phyloP scores from a whole-genome alignment of 768 basidiomycete genomes.

The Butyriboletus loyo region DNA sequence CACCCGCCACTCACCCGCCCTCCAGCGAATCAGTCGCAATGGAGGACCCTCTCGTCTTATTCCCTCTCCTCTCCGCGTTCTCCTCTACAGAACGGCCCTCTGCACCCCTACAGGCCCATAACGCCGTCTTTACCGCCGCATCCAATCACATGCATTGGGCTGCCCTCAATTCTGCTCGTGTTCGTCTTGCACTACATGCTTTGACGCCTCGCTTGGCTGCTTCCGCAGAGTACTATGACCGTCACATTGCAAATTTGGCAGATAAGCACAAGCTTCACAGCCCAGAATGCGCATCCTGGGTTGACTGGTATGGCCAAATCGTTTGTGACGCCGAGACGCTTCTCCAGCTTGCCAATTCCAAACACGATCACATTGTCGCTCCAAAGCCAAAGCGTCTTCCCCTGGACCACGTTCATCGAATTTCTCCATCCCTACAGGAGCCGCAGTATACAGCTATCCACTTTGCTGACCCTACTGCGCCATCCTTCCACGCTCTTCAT shows the following conservation, averaged over 20 bases:
- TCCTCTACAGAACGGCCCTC: slow-evolving; percentile 44
- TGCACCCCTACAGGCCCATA: slow-evolving; percentile 51
- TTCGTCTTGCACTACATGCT: slow-evolving; percentile 74
- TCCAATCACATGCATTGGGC: slow-evolving; percentile 45
- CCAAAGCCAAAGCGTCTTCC: slow-evolving; percentile 46
- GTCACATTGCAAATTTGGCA: slow-evolving; percentile 28
- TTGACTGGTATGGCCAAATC: slow-evolving; percentile 77
- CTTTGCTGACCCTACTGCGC: slow-evolving; percentile 65
- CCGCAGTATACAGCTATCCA: slow-evolving; percentile 70
- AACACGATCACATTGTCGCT: slow-evolving; percentile 36
- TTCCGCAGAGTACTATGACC: slow-evolving; percentile 69
- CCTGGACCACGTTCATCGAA: slow-evolving; percentile 75
- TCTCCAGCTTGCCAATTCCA: slow-evolving; percentile 47
- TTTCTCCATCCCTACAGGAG: slow-evolving; percentile 41
- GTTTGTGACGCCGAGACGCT: slow-evolving; percentile 67
- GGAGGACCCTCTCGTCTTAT: slow-evolving; percentile 72
- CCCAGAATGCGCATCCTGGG: slow-evolving; percentile 64
- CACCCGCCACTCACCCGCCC: slow-evolving; percentile 1
- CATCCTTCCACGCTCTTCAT: slow-evolving; percentile 72
- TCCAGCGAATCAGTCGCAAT: slow-evolving; percentile 78
- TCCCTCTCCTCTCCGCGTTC: slow-evolving; percentile 63
- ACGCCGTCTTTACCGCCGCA: slow-evolving; percentile 37
- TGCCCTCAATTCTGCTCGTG: slow-evolving; percentile 54
- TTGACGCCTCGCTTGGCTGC: slow-evolving; percentile 81
- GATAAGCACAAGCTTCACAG: slow-evolving; percentile 25